Base-by-base conservation (phyloP, 1,284 basidiomycete species). In the Leccinum proliferum region DNA sequence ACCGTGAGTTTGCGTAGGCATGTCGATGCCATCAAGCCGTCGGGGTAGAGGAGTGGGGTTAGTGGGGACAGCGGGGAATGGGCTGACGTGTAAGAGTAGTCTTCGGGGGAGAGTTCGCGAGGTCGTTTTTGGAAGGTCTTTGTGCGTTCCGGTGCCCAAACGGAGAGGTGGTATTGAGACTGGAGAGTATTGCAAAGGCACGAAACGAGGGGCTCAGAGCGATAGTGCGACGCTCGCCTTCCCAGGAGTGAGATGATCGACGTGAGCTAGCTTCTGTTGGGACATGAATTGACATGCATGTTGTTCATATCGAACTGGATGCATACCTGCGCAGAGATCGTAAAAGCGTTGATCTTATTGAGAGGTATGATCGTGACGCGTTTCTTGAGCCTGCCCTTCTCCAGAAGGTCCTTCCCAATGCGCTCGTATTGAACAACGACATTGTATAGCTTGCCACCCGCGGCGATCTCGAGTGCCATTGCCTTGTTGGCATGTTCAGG, bases 281-380 rank as follows among this genome's bases (percentile, higher is more conserved):
- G 15, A 37, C 7, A 60, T 62, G 4, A 55, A 60, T 55, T 2
- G 8, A 21, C 14, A 18, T 9, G 15, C 14, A 25, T 10, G 15
- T n/a, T 52, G 55, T 1, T 7, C 4, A 6, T 9, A 8, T 46
- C 14, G n/a, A 34, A 56, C 34, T 15, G 25, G 14, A 14, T 7
- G 75, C 82, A 29, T 66, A 91, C 90, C 74, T 87, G 79, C 0
- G 84, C 77, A 10, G 85, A 76, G 58, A 94, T 83, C 58, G 80
- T 84, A 69, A 83, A 85, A 2, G 88, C 81, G 66, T 86, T 88
- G 71, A 99, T 96, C 78, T 95, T 96, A 78, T 90, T 96, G 52
- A 99, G 80, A 0, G 96, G 96, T 67, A 99, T 95, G 71, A 98
- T 88, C 0, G 94, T 98, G 32, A 97, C 92, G 21, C 94, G 89